These are phyloP conservation scores for Mycena olivaceomarginata DNA, from an alignment of 768 basidiomycete species.

Conservation along the genomic window DNA sequence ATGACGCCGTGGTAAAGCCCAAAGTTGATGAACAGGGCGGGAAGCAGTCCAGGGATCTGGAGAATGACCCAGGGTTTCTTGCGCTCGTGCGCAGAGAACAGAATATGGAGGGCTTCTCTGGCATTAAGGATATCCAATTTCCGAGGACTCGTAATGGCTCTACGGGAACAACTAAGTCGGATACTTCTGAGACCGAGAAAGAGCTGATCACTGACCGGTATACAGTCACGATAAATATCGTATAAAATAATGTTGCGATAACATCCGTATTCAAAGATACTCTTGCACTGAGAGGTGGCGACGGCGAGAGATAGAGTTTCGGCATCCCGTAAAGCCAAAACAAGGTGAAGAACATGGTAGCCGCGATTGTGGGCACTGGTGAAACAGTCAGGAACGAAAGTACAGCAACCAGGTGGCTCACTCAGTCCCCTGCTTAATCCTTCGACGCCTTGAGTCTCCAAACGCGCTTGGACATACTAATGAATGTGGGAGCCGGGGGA, in stretches of 20 bases:
- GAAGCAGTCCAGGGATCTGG: constrained; percentile 72
- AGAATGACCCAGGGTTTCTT: constrained; percentile 74
- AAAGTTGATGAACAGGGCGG: constrained; percentile 65
- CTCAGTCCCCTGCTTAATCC: constrained; percentile 44
- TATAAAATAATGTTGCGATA: constrained; percentile 24
- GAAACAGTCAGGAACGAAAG: not conserved
- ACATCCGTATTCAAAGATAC: constrained; percentile 17
- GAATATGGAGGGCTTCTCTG: constrained; percentile 66
- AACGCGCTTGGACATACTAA: constrained; percentile 38
- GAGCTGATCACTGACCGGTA: constrained; percentile 22
- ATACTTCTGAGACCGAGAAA: too few relatives aligned
- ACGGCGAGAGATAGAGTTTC: constrained; percentile 48
- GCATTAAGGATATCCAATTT: constrained; percentile 69
- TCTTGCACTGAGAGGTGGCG: constrained; percentile 7
- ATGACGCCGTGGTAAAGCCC: constrained; percentile 44
- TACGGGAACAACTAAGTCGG: constrained; percentile 41
- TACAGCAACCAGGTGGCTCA: constrained; percentile 10
- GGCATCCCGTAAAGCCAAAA: constrained; percentile 7
- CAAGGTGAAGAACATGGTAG: too few relatives aligned
- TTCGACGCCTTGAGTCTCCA: constrained; percentile 39
- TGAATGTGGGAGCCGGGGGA: constrained; percentile 21
- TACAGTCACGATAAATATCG: constrained; percentile 25
- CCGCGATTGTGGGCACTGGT: constrained; percentile 39
- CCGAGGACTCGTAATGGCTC: constrained; percentile 75
- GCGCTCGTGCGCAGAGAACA: constrained; percentile 77